phyloP scores from a whole-genome alignment of 2,329 filamentous ascomycete species.

The Magnaporthiopsis rhizophila region DNA sequence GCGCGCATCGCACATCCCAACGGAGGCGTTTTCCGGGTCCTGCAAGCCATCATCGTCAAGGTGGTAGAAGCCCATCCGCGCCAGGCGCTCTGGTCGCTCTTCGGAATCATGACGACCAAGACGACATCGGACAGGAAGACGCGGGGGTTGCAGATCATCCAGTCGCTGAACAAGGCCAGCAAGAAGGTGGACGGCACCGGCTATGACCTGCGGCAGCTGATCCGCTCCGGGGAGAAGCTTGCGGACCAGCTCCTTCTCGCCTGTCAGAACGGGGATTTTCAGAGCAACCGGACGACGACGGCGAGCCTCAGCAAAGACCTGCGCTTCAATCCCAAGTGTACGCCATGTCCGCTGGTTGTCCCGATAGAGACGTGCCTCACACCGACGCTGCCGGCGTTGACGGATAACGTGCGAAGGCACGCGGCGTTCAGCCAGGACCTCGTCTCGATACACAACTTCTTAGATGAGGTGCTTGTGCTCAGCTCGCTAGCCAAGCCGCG shows the following conservation, averaged over 20 bases:
- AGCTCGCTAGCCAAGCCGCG: slow-evolving; percentile 88
- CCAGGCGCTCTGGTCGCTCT: slow-evolving; percentile 84
- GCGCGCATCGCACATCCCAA: slow-evolving; percentile 92
- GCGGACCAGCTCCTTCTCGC: slow-evolving; percentile 73
- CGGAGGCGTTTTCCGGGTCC: slow-evolving; percentile 62
- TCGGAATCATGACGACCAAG: slow-evolving; percentile 75
- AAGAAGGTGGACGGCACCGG: slow-evolving; percentile 43
- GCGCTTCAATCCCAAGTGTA: slow-evolving; percentile 74
- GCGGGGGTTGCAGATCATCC: slow-evolving; percentile 44
- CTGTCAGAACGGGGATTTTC: slow-evolving; percentile 70
- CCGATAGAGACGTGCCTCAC: slow-evolving; percentile 80
- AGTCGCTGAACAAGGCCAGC: slow-evolving; percentile 35
- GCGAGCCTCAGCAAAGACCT: slow-evolving; percentile 74
- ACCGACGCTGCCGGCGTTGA: slow-evolving; percentile 66
- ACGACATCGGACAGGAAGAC: slow-evolving; percentile 53
- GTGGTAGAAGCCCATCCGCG: slow-evolving; percentile 84
- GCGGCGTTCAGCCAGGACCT: slow-evolving; percentile 81
- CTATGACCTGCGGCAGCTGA: slow-evolving; percentile 60
- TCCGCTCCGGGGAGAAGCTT: slow-evolving; percentile 73
- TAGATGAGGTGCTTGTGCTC: slow-evolving; percentile 83
- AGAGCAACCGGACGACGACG: slow-evolving; percentile 53
- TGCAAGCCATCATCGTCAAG: slow-evolving; percentile 74
- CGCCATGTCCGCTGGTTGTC: slow-evolving; percentile 79
- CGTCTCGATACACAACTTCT: slow-evolving; percentile 71
- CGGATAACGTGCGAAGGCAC: slow-evolving; percentile 68